A percentile compares a stretch with the other conserved stretches of the same genome.
Conservation (phyloP, 2,329 filamentous ascomycete genomes). For the Penicillium sp. region DNA sequence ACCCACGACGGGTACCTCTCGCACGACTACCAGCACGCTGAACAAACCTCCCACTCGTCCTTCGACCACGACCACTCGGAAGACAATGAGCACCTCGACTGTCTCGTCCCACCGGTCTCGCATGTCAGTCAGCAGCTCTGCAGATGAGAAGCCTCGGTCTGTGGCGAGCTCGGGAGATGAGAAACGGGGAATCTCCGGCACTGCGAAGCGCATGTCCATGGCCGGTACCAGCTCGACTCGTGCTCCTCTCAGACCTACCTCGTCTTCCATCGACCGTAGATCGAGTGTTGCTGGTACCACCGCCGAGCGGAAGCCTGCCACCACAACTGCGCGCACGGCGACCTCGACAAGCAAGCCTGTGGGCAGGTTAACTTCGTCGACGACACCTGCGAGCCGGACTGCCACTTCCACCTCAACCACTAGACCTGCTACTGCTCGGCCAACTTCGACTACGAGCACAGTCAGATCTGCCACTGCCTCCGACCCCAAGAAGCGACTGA, state of each 20-base stretch:
- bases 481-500: slow-evolving; percentile 37
- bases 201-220: slow-evolving; percentile 46
- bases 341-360: slow-evolving; percentile 23
- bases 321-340: slow-evolving; percentile 20
- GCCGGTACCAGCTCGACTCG: slow-evolving; percentile 36
- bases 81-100: slow-evolving; percentile 35
- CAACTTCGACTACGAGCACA: slow-evolving; percentile 23
- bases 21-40: slow-evolving; percentile 35
- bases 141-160: slow-evolving; percentile 41
- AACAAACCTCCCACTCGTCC: slow-evolving; percentile 47
- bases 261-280: slow-evolving; percentile 36
- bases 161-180: slow-evolving; percentile 46
- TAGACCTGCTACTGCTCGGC: slow-evolving; percentile 16
- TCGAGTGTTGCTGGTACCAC: slow-evolving; percentile 37
- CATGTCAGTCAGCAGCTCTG: slow-evolving; percentile 43
- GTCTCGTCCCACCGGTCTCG: slow-evolving; percentile 40
- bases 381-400: slow-evolving; percentile 24
- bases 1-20: slow-evolving; percentile 26
- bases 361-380: slow-evolving; percentile 22
- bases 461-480: slow-evolving; percentile 19
- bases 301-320: slow-evolving; percentile 30
- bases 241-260: slow-evolving; percentile 30
- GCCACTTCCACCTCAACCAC: slow-evolving; percentile 21
- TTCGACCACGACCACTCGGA: slow-evolving; percentile 32
- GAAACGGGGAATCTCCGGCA: slow-evolving; percentile 40